Conservation (phyloP, 2,329 filamentous ascomycete genomes). For the Colletotrichum falcatum region DNA sequence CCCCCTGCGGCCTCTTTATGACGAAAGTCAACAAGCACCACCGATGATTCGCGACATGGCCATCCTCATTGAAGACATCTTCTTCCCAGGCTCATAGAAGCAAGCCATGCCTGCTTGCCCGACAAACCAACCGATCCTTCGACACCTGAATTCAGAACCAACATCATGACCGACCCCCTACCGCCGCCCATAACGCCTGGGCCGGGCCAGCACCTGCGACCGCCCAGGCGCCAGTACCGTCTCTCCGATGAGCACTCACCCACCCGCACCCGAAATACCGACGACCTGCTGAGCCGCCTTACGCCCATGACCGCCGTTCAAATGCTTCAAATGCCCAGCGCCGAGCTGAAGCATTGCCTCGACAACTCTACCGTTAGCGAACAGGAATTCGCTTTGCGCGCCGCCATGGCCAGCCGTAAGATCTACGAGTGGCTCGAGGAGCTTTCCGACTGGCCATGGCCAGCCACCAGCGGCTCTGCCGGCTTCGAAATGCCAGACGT, state of each 20-base stretch:
- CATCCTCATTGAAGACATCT: conserved; percentile 22
- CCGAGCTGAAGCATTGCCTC: conserved; percentile 68
- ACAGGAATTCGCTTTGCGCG: conserved; percentile 77
- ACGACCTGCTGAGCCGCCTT: conserved; percentile 72
- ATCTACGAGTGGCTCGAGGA: conserved; percentile 81
- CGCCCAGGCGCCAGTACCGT: conserved; percentile 54
- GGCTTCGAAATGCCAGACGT: conserved; percentile 65
- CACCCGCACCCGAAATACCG: conserved; percentile 58
- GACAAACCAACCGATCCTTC: conserved; percentile 30
- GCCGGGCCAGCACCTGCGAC: conserved; percentile 49
- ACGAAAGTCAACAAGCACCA: conserved; percentile 31
- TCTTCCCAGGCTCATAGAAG: conserved; percentile 38
- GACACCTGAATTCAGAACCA: conserved; percentile 37
- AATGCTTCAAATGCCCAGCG: conserved; percentile 66
- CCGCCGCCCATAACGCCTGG: conserved; percentile 49
- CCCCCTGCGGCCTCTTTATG: conserved; percentile 22
- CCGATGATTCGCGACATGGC: conserved; percentile 40
- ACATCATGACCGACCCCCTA: conserved; percentile 52
- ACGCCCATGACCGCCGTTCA: conserved; percentile 71
- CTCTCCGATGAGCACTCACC: conserved; percentile 57
- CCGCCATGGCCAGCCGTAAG: conserved; percentile 76
- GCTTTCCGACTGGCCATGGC: conserved; percentile 71
- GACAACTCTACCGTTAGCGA: conserved; percentile 73
- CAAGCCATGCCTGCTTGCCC: conserved; percentile 35
- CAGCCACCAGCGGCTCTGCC: conserved; percentile 58